Conservation (phyloP, 139 green algal species). For the Chlamydomonas sp. region DNA sequence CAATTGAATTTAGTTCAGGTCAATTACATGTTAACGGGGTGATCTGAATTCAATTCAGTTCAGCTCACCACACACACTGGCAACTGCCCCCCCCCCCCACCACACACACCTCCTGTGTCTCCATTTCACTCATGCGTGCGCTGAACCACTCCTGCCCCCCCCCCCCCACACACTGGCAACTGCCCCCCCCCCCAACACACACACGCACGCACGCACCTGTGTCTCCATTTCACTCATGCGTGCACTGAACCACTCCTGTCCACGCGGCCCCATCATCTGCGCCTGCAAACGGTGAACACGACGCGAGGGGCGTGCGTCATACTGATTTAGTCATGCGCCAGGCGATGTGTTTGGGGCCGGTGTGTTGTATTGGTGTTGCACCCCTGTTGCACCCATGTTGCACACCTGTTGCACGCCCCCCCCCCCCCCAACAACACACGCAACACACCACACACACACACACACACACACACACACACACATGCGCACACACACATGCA, state of each 20-base stretch:
- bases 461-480: too few species aligned
- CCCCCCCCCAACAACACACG: too few species aligned
- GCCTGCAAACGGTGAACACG: not conserved
- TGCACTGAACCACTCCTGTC: conserved; percentile 3
- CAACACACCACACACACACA: too few species aligned
- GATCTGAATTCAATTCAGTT: not conserved
- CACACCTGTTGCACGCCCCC: not conserved
- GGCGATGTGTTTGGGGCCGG: not conserved
- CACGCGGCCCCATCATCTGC: conserved; percentile 8
- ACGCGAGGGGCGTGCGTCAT: too few species aligned
- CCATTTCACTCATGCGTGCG: not conserved
- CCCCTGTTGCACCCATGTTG: not conserved
- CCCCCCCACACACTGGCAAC: not conserved
- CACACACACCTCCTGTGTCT: conserved; percentile 2
- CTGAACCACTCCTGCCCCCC: conserved; percentile 4
- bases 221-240: not conserved
- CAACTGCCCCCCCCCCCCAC: too few species aligned
- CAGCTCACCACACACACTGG: not conserved
- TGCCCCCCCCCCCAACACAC: too few species aligned
- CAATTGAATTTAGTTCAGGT: too few species aligned
- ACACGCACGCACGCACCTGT: too few species aligned
- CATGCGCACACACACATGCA: too few species aligned
- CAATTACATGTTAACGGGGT: not conserved
- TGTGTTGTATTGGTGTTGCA: not conserved
- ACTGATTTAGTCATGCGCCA: too few species aligned